These are phyloP conservation scores for Dothistroma pini DNA, from an alignment of 2,329 filamentous ascomycete genomes.

Conservation along the genomic window DNA sequence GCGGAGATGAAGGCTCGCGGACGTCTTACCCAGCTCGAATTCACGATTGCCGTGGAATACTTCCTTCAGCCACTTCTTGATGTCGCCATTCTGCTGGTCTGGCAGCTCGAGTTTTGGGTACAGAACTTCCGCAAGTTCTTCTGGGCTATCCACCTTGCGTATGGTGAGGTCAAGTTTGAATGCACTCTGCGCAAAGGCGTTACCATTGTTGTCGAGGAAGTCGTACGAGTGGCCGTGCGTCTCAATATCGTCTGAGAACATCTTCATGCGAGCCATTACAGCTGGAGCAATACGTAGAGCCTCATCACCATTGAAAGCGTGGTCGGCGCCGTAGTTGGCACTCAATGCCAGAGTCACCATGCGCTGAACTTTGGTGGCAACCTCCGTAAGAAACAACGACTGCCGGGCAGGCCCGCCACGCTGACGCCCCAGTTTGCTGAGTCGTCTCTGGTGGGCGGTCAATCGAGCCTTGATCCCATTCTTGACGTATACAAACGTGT, in stretches of 20 bases:
- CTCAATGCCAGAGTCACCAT: conserved; percentile 35
- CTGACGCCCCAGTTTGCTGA: conserved; percentile 49
- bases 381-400: conserved; percentile 45
- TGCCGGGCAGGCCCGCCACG: conserved; percentile 48
- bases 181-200: no score
- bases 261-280: conserved; percentile 31
- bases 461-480: conserved; percentile 35
- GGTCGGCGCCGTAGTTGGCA: conserved; percentile 37
- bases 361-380: conserved; percentile 40
- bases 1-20: no score
- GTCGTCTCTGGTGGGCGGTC: conserved; percentile 20
- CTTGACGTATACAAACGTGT: no score
- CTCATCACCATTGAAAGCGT: conserved; percentile 35
- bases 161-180: background rate
- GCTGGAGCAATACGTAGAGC: conserved; percentile 35
- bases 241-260: conserved; percentile 29
- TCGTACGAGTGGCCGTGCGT: conserved; percentile 27
- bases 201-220: conserved; percentile 21
- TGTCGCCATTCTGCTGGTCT: conserved; percentile 31
- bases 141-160: conserved; percentile 2
- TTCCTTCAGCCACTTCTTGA: conserved; percentile 11
- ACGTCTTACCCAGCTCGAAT: conserved; percentile 34
- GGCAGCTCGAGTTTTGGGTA: conserved; percentile 46
- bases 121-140: conserved; percentile 11
- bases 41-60: conserved; percentile 7